A percentile compares a stretch with the other conserved stretches of the same genome.
phyloP scores from a whole-genome alignment of 306 rosid genomes.

The Fragaria nilgerrensis region DNA sequence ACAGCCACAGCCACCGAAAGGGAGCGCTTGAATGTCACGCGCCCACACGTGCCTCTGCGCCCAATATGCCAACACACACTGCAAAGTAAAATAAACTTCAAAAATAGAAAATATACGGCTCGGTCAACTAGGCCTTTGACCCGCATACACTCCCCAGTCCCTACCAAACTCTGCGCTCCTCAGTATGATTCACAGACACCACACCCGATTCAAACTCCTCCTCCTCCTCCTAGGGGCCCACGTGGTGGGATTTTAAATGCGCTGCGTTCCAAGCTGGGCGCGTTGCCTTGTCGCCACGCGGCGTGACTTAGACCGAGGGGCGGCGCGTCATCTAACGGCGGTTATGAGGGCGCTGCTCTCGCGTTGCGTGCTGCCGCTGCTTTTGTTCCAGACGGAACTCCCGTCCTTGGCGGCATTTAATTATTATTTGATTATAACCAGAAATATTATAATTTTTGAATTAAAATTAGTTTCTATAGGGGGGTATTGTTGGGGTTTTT shows the following conservation, averaged over 20 bases:
- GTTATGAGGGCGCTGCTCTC: constrained; percentile 14
- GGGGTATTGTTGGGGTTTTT: not conserved
- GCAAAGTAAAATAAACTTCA: not conserved
- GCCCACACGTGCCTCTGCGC: constrained; percentile 20
- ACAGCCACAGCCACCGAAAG: not conserved
- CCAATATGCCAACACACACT: not conserved
- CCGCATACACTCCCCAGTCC: not conserved
- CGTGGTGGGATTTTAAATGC: constrained; percentile 11
- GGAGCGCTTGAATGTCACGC: constrained; percentile 28
- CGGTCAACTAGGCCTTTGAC: constrained; percentile 59
- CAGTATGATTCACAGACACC: no score
- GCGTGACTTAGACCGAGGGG: not conserved
- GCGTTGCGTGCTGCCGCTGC: not conserved
- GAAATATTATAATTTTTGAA: not conserved
- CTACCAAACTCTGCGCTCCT: no score
- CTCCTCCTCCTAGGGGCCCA: constrained; percentile 36
- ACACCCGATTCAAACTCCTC: constrained; percentile 32
- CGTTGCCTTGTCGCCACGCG: constrained; percentile 12
- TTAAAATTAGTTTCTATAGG: not conserved
- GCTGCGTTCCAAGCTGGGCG: constrained; percentile 18
- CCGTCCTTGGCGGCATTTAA: constrained; percentile 32
- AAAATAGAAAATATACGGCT: constrained; percentile 19
- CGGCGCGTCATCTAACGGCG: constrained; percentile 42
- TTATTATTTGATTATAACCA: not conserved
- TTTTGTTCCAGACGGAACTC: constrained; percentile 16